These are phyloP conservation scores for Diospyros kaki DNA, from an alignment of 148 eudicot species.

Conservation along the genomic window DNA sequence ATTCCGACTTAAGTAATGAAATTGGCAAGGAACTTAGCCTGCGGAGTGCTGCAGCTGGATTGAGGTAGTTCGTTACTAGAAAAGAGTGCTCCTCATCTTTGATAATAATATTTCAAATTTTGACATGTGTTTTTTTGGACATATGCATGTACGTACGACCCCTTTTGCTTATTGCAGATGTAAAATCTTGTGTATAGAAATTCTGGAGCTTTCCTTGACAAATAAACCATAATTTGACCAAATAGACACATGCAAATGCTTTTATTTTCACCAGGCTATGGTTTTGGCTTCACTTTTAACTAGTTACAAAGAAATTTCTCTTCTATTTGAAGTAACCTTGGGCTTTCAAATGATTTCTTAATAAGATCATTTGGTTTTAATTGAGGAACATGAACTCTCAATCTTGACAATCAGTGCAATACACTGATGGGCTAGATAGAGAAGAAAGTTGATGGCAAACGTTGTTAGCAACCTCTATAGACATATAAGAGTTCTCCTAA, in stretches of 20 bases:
- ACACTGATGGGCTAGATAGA: too few relatives aligned
- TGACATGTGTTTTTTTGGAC: not conserved
- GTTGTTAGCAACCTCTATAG: too few relatives aligned
- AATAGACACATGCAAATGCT: too few relatives aligned
- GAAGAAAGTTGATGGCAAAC: too few relatives aligned
- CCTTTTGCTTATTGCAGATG: not conserved
- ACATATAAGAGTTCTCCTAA: too few relatives aligned
- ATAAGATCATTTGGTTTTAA: not conserved
- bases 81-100: not conserved
- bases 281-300: not conserved
- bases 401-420: too few relatives aligned
- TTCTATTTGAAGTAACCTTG: too few relatives aligned
- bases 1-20: conserved; percentile 59
- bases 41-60: conserved; percentile 77
- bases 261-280: too few relatives aligned
- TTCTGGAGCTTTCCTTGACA: not conserved
- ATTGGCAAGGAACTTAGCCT: conserved; percentile 74
- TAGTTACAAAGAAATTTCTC: not conserved
- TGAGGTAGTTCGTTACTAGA: conserved; percentile 49
- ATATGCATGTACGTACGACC: not conserved
- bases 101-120: not conserved
- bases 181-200: not conserved
- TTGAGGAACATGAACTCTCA: not conserved
- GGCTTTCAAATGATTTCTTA: too few relatives aligned
- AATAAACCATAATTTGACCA: too few relatives aligned